phyloP scores from a whole-genome alignment of 2,329 filamentous ascomycete genomes.

The Pestalotiopsis sp. region DNA sequence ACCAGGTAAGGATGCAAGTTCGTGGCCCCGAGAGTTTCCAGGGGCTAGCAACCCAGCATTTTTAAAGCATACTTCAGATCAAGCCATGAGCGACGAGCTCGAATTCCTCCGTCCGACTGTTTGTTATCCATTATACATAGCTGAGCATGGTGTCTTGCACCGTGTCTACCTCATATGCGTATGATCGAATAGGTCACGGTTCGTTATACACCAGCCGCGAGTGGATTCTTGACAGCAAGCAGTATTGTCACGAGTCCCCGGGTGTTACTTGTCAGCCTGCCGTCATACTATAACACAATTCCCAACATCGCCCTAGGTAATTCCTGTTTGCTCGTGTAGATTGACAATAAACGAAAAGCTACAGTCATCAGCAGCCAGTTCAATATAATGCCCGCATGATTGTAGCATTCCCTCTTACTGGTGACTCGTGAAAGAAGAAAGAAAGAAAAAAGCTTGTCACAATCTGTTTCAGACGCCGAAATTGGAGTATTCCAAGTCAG shows the following conservation, averaged over 20 bases:
- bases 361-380: background rate
- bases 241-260: background rate
- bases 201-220: background rate
- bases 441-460: background rate
- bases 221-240: background rate
- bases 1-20: background rate
- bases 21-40: background rate
- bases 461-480: slow-evolving; percentile 10
- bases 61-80: background rate
- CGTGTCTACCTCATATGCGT: background rate
- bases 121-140: background rate
- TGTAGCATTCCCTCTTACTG: background rate
- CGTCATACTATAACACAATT: background rate
- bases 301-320: background rate
- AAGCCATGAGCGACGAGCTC: background rate
- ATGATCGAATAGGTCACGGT: background rate
- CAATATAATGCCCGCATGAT: background rate
- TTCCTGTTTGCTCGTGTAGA: background rate
- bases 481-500: slow-evolving; percentile 10
- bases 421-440: background rate
- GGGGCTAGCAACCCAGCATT: background rate
- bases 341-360: background rate
- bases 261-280: background rate
- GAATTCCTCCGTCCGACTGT: background rate
- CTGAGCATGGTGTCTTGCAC: background rate